Percentiles rank a stretch among this genome's conserved stretches.
Evolutionary conservation across 2,329 filamentous ascomycete genomes (phyloP).

Genomic region (Botrytis medusae): DNA sequence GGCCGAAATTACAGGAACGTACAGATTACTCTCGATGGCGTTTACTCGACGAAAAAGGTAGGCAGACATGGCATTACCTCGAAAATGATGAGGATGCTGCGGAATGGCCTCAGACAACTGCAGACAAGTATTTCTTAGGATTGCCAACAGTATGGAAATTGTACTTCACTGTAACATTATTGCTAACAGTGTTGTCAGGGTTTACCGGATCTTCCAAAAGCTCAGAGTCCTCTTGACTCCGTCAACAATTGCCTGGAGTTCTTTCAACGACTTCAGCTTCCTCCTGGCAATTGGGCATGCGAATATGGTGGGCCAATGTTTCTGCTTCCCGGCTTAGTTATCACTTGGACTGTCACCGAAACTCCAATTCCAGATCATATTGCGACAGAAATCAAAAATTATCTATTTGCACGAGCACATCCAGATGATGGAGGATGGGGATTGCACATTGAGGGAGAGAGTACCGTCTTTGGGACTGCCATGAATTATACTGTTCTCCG

Average conservation of each 20-base stretch:
- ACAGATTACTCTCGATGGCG: conserved; percentile 87
- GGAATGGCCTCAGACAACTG: conserved; percentile 79
- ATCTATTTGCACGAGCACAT: conserved; percentile 76
- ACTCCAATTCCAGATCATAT: conserved; percentile 80
- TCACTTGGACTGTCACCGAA: conserved; percentile 85
- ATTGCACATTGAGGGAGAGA: conserved; percentile 90
- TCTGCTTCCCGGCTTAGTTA: conserved; percentile 79
- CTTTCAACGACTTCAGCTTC: conserved; percentile 85
- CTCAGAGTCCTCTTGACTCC: conserved; percentile 72
- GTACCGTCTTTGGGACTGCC: conserved; percentile 83
- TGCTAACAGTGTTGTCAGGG: conserved; percentile 51
- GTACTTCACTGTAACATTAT: background rate
- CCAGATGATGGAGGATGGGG: conserved; percentile 96
- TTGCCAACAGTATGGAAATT: conserved; percentile 65
- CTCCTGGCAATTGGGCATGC: conserved; percentile 91
- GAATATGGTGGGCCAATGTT: conserved; percentile 99
- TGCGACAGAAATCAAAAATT: conserved; percentile 86
- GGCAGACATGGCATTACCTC: conserved; percentile 94
- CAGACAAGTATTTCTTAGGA: conserved; percentile 88
- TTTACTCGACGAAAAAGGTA: conserved; percentile 75
- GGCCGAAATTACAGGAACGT: conserved; percentile 51
- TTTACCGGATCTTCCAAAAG: conserved; percentile 67
- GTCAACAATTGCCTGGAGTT: conserved; percentile 83
- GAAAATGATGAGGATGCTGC: conserved; percentile 66
- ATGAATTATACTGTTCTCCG: conserved; percentile 85